Conservation (phyloP, 108 stramenopile genomes). For the Discostella stelligeroides region DNA sequence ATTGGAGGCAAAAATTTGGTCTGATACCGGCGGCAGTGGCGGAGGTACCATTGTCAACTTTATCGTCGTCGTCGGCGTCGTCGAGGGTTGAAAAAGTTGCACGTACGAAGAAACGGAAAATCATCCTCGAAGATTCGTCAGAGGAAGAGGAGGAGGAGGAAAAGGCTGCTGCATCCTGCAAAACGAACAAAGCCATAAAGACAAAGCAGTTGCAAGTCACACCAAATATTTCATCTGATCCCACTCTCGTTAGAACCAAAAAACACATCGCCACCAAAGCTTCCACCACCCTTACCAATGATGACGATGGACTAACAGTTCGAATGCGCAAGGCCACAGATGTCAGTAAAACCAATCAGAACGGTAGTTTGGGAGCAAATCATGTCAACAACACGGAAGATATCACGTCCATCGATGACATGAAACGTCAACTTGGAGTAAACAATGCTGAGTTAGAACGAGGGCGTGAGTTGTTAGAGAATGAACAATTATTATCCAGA, state of each 20-base stretch:
- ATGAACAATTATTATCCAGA: constrained; percentile 34
- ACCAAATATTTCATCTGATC: neutral
- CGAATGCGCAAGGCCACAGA: constrained; percentile 17
- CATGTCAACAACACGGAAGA: neutral
- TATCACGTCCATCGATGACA: constrained; percentile 38
- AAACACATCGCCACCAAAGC: neutral
- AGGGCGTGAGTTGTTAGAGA: constrained; percentile 23
- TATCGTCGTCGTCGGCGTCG: no score
- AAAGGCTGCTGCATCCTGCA: neutral
- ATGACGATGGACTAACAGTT: constrained; percentile 20
- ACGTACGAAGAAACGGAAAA: constrained; percentile 11
- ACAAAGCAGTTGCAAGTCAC: neutral
- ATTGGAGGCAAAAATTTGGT: constrained; percentile 54
- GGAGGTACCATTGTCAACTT: constrained; percentile 7
- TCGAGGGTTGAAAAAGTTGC: neutral
- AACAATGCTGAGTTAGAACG: constrained; percentile 31
- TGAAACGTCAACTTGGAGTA: constrained; percentile 44
- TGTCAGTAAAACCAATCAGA: neutral
- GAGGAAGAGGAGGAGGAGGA: constrained; percentile 22
- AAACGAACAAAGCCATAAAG: neutral
- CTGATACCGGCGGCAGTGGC: neutral
- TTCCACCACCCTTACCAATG: neutral
- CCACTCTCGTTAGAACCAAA: neutral
- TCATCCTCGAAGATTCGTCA: constrained; percentile 29
- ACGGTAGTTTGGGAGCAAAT: no score